Conservation (phyloP, 257 asterid genomes). For the Orobanche coerulescens region DNA sequence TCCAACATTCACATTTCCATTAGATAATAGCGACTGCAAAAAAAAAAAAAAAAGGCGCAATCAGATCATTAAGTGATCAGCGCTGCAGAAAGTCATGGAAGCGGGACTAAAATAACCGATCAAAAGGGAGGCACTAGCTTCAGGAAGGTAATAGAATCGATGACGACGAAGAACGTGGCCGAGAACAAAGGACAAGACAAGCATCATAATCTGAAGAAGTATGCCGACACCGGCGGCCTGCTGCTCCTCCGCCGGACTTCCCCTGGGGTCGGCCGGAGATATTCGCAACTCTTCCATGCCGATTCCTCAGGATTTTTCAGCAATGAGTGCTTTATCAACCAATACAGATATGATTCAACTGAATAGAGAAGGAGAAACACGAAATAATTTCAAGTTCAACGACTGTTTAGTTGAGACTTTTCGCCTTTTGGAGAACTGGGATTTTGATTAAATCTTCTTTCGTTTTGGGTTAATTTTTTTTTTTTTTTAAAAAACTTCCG, state of each 20-base stretch:
- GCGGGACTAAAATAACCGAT: slow-evolving; percentile 45
- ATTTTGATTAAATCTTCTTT: slow-evolving; percentile 5
- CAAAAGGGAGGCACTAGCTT: slow-evolving; percentile 99
- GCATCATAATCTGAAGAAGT: slow-evolving; percentile 99
- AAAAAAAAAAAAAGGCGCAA: no score
- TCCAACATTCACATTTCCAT: slow-evolving; percentile 22
- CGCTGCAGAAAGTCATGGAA: neutral
- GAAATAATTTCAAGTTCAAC: neutral
- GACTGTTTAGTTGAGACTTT: slow-evolving; percentile 29
- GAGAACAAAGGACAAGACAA: slow-evolving; percentile 85
- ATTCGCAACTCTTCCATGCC: slow-evolving; percentile 68
- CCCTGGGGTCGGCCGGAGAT: slow-evolving; percentile 82
- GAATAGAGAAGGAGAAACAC: slow-evolving; percentile 18
- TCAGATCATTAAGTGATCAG: slow-evolving; percentile 11
- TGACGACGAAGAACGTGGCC: slow-evolving; percentile 98
- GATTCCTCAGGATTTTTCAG: slow-evolving; percentile 27
- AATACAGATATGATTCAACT: neutral
- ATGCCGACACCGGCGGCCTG: slow-evolving; percentile 99
- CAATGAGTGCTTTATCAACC: slow-evolving; percentile 1
- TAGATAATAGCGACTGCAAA: slow-evolving; percentile 12
- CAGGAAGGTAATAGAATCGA: slow-evolving; percentile 91
- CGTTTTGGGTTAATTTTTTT: no score
- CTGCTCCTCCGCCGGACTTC: slow-evolving; percentile 82
- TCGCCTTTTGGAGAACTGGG: slow-evolving; percentile 12
- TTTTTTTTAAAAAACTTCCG: no score